Conservation (phyloP, 805 yeast genomes). For the Pichia phayaonensis region DNA sequence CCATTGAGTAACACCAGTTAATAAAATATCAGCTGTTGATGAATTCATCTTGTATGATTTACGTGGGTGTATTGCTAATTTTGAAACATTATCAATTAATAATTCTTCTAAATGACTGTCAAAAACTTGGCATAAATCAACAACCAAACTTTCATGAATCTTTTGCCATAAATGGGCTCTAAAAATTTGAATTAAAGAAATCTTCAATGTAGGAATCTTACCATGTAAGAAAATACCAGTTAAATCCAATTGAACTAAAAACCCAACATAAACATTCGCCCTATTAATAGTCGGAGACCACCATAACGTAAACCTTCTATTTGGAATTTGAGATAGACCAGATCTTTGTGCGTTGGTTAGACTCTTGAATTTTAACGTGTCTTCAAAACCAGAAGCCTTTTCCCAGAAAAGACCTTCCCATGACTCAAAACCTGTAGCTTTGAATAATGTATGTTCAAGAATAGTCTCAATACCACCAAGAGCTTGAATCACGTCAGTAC, state of each 20-base stretch:
- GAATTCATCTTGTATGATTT: slow-evolving; percentile 97
- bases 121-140: slow-evolving; percentile 85
- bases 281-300: slow-evolving; percentile 99
- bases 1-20: slow-evolving; percentile 76
- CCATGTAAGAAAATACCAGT: slow-evolving; percentile 98
- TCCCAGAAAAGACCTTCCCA: slow-evolving; percentile 99
- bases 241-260: slow-evolving; percentile 88
- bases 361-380: slow-evolving; percentile 87
- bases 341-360: slow-evolving; percentile 96
- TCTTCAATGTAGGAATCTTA: slow-evolving; percentile 93
- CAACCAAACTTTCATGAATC: slow-evolving; percentile 91
- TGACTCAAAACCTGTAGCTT: slow-evolving; percentile 94
- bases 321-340: slow-evolving; percentile 95
- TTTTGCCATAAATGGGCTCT: slow-evolving; percentile 99
- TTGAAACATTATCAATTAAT: slow-evolving; percentile 78
- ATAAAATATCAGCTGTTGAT: slow-evolving; percentile 83
- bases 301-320: slow-evolving; percentile 95
- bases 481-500: slow-evolving; percentile 95
- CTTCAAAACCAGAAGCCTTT: slow-evolving; percentile 95
- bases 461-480: slow-evolving; percentile 96
- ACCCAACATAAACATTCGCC: slow-evolving; percentile 97
- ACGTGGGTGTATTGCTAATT: slow-evolving; percentile 92
- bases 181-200: slow-evolving; percentile 91
- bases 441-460: slow-evolving; percentile 87
- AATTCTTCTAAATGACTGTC: slow-evolving; percentile 81